phyloP scores from a whole-genome alignment of 1,139 yeast species.

The Scheffersomyces segobiensis region DNA sequence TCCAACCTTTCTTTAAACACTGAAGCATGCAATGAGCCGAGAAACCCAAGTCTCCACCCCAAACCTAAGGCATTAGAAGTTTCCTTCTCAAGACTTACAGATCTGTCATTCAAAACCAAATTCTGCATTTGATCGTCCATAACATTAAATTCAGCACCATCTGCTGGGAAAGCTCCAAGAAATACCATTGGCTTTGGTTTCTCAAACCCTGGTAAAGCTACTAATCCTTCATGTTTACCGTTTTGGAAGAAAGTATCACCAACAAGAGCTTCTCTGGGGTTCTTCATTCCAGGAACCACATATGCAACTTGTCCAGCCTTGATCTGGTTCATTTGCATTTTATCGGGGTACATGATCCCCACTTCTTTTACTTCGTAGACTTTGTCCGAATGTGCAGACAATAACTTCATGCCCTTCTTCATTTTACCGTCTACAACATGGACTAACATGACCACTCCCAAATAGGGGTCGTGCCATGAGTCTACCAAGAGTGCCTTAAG shows the following conservation, averaged over 20 bases:
- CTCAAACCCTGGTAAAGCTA: conserved; percentile 90
- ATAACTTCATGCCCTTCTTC: conserved; percentile 69
- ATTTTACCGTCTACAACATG: conserved; percentile 82
- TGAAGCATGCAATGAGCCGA: conserved; percentile 93
- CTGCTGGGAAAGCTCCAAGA: conserved; percentile 97
- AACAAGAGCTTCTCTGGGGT: conserved; percentile 80
- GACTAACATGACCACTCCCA: conserved; percentile 89
- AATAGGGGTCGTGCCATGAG: conserved; percentile 94
- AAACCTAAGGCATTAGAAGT: conserved; percentile 94
- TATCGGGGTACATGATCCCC: conserved; percentile 94
- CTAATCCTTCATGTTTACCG: conserved; percentile 62
- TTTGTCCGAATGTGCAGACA: conserved; percentile 75
- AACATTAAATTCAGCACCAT: conserved; percentile 84
- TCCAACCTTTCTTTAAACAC: conserved; percentile 90
- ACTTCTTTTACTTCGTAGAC: conserved; percentile 88
- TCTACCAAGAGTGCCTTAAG: conserved; percentile 83
- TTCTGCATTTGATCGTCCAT: conserved; percentile 90
- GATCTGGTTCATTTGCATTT: conserved; percentile 59
- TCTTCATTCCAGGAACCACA: conserved; percentile 89
- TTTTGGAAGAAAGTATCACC: conserved; percentile 86
- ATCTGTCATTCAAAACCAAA: conserved; percentile 85
- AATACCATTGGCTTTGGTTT: conserved; percentile 98
- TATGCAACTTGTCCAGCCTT: conserved; percentile 95
- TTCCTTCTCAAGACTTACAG: conserved; percentile 86
- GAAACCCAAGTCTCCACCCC: conserved; percentile 95